A percentile compares a stretch with the other conserved stretches of the same genome.
Conservation (phyloP, 2,329 filamentous ascomycete genomes). For the Fusarium piperis region DNA sequence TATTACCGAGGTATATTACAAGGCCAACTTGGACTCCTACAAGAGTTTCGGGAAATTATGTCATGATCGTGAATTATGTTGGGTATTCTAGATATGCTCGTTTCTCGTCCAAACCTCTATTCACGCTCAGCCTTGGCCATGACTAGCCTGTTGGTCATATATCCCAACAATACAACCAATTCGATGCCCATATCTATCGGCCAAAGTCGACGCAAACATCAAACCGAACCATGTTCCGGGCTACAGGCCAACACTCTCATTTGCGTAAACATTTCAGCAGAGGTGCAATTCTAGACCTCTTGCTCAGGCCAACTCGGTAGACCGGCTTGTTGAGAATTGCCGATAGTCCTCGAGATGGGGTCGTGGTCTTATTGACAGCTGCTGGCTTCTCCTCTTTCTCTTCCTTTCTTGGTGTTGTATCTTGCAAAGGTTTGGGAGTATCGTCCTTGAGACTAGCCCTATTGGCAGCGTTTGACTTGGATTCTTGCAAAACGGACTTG, state of each 20-base stretch:
- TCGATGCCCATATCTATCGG: neutral
- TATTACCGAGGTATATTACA: neutral
- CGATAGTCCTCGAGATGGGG: slow-evolving; percentile 28
- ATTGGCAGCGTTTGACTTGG: neutral
- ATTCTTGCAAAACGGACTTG: slow-evolving; percentile 17
- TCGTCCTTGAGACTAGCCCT: slow-evolving; percentile 4
- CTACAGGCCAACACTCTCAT: slow-evolving; percentile 54
- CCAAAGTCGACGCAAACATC: neutral
- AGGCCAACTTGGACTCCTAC: neutral
- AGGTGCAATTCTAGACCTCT: slow-evolving; percentile 59
- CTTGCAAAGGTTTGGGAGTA: neutral
- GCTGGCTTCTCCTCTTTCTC: neutral
- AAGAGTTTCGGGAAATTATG: neutral
- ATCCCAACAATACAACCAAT: neutral
- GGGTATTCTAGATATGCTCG: neutral
- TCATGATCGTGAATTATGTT: neutral
- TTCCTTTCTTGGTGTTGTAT: slow-evolving; percentile 4
- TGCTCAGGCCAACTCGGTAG: slow-evolving; percentile 63
- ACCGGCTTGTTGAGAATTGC: slow-evolving; percentile 50
- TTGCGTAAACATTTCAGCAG: slow-evolving; percentile 61
- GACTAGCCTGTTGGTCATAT: neutral
- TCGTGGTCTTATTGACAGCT: slow-evolving; percentile 10
- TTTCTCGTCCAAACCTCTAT: neutral
- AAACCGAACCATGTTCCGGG: neutral
- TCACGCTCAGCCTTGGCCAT: neutral